phyloP scores from a whole-genome alignment of 2,329 filamentous ascomycete genomes.

The Sporothrix mexicana region DNA sequence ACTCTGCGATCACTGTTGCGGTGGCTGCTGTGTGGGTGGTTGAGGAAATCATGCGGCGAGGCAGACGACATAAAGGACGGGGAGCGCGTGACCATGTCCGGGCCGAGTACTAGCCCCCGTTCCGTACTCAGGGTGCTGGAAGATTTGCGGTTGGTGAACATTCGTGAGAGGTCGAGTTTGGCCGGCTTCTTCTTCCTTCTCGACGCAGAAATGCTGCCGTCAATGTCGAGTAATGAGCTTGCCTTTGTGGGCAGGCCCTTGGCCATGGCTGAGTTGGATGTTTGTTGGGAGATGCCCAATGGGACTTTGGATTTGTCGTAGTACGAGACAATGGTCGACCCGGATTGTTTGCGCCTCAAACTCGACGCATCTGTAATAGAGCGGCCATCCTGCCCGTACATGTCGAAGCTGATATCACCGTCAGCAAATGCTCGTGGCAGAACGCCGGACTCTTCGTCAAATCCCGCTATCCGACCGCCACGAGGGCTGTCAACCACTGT shows the following conservation, averaged over 20 bases:
- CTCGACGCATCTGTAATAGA: conserved; percentile 51
- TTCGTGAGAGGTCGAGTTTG: conserved; percentile 56
- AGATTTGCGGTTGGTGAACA: conserved; percentile 45
- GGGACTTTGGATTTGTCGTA: conserved; percentile 64
- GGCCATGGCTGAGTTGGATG: conserved; percentile 63
- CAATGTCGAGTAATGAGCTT: conserved; percentile 51
- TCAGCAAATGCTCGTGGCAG: conserved; percentile 43
- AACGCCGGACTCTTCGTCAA: conserved; percentile 57
- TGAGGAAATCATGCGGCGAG: conserved; percentile 41
- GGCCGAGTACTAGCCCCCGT: conserved; percentile 44
- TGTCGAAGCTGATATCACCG: conserved; percentile 38
- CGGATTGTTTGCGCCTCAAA: conserved; percentile 57
- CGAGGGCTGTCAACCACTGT: conserved; percentile 38
- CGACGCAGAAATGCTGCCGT: conserved; percentile 43
- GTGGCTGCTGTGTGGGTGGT: conserved; percentile 41
- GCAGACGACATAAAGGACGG: conserved; percentile 53
- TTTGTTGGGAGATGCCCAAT: conserved; percentile 64
- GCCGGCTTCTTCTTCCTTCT: conserved; percentile 54
- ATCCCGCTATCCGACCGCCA: conserved; percentile 43
- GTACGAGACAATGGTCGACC: conserved; percentile 61
- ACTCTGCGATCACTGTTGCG: conserved; percentile 41
- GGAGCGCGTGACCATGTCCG: conserved; percentile 50
- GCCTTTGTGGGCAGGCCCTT: conserved; percentile 59
- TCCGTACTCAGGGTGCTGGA: conserved; percentile 38
- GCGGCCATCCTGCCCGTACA: conserved; percentile 36